A percentile compares a stretch with the other conserved stretches of the same genome.
phyloP scores from a whole-genome alignment of 2,329 filamentous ascomycete species.

The Hymenoscyphus infarciens region DNA sequence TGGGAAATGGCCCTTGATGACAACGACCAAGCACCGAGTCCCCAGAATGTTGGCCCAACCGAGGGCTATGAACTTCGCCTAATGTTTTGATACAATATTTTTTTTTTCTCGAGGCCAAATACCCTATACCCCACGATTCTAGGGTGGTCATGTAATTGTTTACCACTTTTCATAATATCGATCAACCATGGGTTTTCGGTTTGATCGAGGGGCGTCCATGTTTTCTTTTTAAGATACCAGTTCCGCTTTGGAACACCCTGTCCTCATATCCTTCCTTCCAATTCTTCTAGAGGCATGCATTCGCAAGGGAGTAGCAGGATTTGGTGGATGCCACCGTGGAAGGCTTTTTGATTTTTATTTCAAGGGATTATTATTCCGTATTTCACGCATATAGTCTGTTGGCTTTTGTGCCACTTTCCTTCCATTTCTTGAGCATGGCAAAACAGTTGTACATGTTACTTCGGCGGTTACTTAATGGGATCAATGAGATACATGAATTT shows the following conservation, averaged over 20 bases:
- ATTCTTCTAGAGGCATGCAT: slow-evolving; percentile 10
- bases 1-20: slow-evolving; percentile 61
- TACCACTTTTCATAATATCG: slow-evolving; percentile 8
- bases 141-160: slow-evolving; percentile 33
- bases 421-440: not conserved
- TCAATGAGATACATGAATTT: slow-evolving; percentile 10
- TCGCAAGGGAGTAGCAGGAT: slow-evolving; percentile 3
- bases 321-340: not conserved
- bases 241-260: slow-evolving; percentile 11
- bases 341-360: slow-evolving; percentile 2
- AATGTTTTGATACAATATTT: slow-evolving; percentile 33
- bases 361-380: not conserved
- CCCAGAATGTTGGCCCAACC: slow-evolving; percentile 27
- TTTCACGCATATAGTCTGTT: slow-evolving; percentile 6
- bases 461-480: slow-evolving; percentile 6
- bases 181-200: not conserved
- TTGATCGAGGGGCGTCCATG: slow-evolving; percentile 1
- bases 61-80: slow-evolving; percentile 36
- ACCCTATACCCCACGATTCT: slow-evolving; percentile 27
- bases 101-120: slow-evolving; percentile 18
- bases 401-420: not conserved
- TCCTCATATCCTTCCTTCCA: slow-evolving; percentile 5
- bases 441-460: not conserved
- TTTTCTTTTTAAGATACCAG: slow-evolving; percentile 13
- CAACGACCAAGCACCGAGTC: slow-evolving; percentile 26